Percentiles rank a stretch among this genome's conserved stretches.
Evolutionary conservation across 2,329 filamentous ascomycete species (phyloP).

Genomic region (Capronia americana): DNA sequence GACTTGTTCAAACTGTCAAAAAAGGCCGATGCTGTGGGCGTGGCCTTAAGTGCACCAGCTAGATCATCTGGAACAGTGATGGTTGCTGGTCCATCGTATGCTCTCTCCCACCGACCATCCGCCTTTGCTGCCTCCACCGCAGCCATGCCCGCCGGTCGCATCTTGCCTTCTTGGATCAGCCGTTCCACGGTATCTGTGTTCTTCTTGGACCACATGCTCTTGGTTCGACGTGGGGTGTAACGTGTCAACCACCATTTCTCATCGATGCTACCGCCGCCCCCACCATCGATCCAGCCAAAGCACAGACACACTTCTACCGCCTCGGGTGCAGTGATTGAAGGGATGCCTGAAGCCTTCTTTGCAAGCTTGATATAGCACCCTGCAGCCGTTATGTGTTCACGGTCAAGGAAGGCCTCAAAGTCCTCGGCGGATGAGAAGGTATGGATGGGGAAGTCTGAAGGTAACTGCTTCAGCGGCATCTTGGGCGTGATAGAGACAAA

Average conservation of each 20-base stretch:
- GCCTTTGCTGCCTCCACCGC: slow-evolving; percentile 62
- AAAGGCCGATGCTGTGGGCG: slow-evolving; percentile 46
- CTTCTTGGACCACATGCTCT: slow-evolving; percentile 65
- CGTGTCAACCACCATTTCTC: slow-evolving; percentile 60
- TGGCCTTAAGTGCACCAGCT: slow-evolving; percentile 49
- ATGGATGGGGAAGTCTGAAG: slow-evolving; percentile 42
- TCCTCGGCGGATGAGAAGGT: slow-evolving; percentile 41
- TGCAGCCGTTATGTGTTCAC: slow-evolving; percentile 43
- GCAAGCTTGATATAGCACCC: slow-evolving; percentile 59
- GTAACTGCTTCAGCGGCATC: slow-evolving; percentile 29
- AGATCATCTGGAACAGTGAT: slow-evolving; percentile 60
- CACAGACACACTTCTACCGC: slow-evolving; percentile 65
- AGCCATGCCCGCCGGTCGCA: slow-evolving; percentile 56
- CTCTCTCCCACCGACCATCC: slow-evolving; percentile 65
- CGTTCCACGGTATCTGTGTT: slow-evolving; percentile 61
- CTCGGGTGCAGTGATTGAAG: slow-evolving; percentile 55
- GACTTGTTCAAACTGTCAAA: slow-evolving; percentile 55
- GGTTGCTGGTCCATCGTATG: slow-evolving; percentile 59
- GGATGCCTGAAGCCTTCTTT: slow-evolving; percentile 55
- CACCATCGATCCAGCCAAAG: slow-evolving; percentile 67
- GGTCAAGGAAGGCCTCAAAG: slow-evolving; percentile 52
- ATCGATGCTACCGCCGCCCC: slow-evolving; percentile 57
- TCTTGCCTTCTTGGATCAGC: slow-evolving; percentile 55
- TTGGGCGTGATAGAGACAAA: neutral
- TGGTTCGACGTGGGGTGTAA: slow-evolving; percentile 63